phyloP scores from a whole-genome alignment of 2,329 filamentous ascomycete genomes.

The Diaporthe amygdali region DNA sequence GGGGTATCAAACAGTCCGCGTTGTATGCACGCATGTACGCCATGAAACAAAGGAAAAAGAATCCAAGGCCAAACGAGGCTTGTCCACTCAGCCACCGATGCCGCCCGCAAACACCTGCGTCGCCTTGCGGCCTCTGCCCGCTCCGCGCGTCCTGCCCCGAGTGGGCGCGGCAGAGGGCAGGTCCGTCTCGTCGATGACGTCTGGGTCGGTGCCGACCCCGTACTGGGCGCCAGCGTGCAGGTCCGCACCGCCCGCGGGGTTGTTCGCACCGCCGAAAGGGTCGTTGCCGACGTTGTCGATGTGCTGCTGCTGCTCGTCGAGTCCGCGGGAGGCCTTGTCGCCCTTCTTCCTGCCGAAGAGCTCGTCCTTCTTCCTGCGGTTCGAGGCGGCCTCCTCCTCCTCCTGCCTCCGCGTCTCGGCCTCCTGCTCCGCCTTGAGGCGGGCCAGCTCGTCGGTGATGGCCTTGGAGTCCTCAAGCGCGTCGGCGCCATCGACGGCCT shows the following conservation, averaged over 20 bases:
- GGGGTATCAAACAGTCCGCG: background rate
- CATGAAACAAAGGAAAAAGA: background rate
- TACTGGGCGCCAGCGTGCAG: conserved; percentile 9
- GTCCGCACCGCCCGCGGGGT: background rate
- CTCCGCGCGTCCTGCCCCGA: conserved; percentile 22
- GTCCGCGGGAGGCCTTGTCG: conserved; percentile 31
- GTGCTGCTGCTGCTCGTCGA: conserved; percentile 23
- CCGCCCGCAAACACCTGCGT: conserved; percentile 24
- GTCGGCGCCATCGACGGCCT: conserved; percentile 63
- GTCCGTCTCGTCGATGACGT: conserved; percentile 31
- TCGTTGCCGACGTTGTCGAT: conserved; percentile 18
- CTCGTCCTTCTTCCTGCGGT: conserved; percentile 53
- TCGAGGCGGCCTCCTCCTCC: conserved; percentile 54
- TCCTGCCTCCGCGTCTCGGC: conserved; percentile 49
- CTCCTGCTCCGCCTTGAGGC: conserved; percentile 49
- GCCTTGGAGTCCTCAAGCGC: conserved; percentile 60
- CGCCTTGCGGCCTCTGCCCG: conserved; percentile 18
- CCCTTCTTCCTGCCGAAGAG: conserved; percentile 48
- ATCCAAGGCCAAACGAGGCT: background rate
- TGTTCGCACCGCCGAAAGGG: background rate
- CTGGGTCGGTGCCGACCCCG: conserved; percentile 25
- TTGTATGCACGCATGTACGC: background rate
- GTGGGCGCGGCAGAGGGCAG: conserved; percentile 11
- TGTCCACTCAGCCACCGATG: conserved; percentile 26
- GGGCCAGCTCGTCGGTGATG: conserved; percentile 58